Conservation (phyloP, 2,329 filamentous ascomycete species). For the Aspergillus novofumigatus region DNA sequence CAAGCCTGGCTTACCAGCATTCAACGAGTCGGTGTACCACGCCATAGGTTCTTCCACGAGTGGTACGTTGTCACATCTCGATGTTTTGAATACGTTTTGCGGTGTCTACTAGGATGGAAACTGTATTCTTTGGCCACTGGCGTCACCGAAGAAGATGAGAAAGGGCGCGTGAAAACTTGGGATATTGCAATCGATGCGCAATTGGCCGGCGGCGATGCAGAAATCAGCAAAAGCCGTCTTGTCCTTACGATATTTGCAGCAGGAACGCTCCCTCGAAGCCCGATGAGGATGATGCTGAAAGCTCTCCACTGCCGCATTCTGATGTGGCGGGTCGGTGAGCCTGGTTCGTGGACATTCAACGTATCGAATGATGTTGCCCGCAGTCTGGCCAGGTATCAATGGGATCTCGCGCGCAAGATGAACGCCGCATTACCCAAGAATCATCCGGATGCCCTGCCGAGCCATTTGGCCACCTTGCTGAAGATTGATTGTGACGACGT, state of each 20-base stretch:
- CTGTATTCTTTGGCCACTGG: constrained; percentile 76
- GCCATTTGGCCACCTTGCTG: constrained; percentile 70
- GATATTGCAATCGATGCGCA: constrained; percentile 89
- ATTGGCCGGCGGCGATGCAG: constrained; percentile 80
- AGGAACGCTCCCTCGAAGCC: constrained; percentile 78
- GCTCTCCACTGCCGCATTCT: constrained; percentile 87
- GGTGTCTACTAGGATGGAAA: constrained; percentile 71
- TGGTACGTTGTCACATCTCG: constrained; percentile 76
- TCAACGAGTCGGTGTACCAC: constrained; percentile 86
- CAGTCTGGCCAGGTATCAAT: constrained; percentile 69
- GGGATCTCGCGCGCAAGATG: constrained; percentile 73
- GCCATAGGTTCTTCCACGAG: constrained; percentile 81
- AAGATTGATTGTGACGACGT: constrained; percentile 79
- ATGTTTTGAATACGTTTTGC: constrained; percentile 73
- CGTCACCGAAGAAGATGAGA: constrained; percentile 77
- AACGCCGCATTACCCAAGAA: constrained; percentile 44
- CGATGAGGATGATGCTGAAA: constrained; percentile 81
- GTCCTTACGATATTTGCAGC: constrained; percentile 84
- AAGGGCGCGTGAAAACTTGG: constrained; percentile 85
- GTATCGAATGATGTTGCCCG: constrained; percentile 67
- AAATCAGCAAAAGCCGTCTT: constrained; percentile 82
- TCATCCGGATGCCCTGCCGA: constrained; percentile 65
- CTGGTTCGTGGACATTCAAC: constrained; percentile 60
- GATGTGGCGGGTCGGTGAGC: constrained; percentile 70
- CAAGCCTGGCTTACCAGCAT: constrained; percentile 92